Percentiles rank a stretch among this genome's conserved stretches.
These are phyloP conservation scores for Sporothrix pseudoabietina DNA, from an alignment of 2,329 filamentous ascomycete genomes.

Conservation along the genomic window DNA sequence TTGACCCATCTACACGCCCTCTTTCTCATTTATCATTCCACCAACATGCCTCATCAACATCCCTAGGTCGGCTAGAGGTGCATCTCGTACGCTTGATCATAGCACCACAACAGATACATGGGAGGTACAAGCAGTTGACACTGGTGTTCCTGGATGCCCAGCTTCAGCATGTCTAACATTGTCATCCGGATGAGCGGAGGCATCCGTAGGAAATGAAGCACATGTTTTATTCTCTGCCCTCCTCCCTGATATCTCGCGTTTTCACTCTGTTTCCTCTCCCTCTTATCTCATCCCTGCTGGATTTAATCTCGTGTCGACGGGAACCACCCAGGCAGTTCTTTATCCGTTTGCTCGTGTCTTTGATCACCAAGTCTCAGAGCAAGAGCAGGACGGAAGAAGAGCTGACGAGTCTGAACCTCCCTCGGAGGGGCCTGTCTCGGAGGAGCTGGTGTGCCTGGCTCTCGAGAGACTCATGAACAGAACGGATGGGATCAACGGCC, in stretches of 20 bases:
- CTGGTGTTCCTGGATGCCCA: not conserved
- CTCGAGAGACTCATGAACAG: not conserved
- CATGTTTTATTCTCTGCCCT: not conserved
- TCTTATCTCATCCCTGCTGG: not conserved
- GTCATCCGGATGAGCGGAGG: not conserved
- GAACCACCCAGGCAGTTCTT: not conserved
- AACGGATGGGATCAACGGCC: not conserved
- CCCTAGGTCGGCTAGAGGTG: not conserved
- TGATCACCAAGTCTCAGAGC: not conserved
- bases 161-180: not conserved
- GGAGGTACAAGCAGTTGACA: not conserved
- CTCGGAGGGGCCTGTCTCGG: not conserved
- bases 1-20: not conserved
- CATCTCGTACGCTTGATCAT: not conserved
- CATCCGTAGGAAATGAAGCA: slow-evolving; percentile 12
- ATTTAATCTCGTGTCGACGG: not conserved
- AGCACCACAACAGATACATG: not conserved
- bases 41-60: not conserved
- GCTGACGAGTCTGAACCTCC: not conserved
- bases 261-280: not conserved
- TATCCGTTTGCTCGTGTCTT: not conserved
- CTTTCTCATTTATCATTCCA: not conserved
- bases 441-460: not conserved
- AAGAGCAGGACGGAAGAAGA: not conserved
- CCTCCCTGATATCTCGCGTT: not conserved